A percentile compares a stretch with the other conserved stretches of the same genome.
Conservation (phyloP, 495 filamentous ascomycete species). For the Penicillium atrosanguineum region DNA sequence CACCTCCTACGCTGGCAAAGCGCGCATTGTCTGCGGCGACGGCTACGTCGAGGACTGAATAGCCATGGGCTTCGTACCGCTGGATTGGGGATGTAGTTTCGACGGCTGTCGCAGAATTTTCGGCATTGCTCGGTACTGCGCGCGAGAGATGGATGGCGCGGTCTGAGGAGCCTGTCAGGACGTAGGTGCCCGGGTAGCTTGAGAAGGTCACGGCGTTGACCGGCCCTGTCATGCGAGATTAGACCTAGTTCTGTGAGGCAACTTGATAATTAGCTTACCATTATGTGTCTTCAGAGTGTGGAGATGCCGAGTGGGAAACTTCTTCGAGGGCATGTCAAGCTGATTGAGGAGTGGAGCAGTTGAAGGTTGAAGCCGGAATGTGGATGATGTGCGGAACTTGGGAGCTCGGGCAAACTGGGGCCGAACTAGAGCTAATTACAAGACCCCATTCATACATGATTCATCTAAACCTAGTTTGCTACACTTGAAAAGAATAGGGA, state of each 20-base stretch:
- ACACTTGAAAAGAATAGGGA: slow-evolving; percentile 6
- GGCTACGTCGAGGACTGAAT: slow-evolving; percentile 79
- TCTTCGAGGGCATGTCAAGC: slow-evolving; percentile 29
- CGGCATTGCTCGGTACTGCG: slow-evolving; percentile 45
- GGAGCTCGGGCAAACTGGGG: slow-evolving; percentile 1
- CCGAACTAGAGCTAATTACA: background rate
- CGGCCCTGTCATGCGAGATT: slow-evolving; percentile 22
- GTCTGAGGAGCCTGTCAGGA: slow-evolving; percentile 85
- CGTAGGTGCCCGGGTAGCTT: slow-evolving; percentile 41
- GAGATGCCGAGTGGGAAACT: slow-evolving; percentile 33
- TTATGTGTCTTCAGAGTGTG: slow-evolving; percentile 49
- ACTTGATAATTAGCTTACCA: slow-evolving; percentile 24
- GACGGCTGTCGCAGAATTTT: slow-evolving; percentile 28
- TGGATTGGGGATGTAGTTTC: slow-evolving; percentile 64
- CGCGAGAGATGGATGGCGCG: slow-evolving; percentile 82
- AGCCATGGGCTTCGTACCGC: slow-evolving; percentile 83
- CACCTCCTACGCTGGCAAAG: slow-evolving; percentile 81
- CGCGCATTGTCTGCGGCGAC: slow-evolving; percentile 74
- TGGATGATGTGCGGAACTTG: slow-evolving; percentile 1
- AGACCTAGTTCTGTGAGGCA: background rate
- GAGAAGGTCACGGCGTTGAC: slow-evolving; percentile 44
- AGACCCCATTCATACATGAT: background rate
- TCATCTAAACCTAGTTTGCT: background rate
- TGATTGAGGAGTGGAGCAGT: background rate
- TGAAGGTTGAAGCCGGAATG: background rate